Evolutionary conservation across 78 protist genomes (phyloP), one percentile per base, ranked within the genome.

Genomic region (Dictyostelium intermedium): DNA sequence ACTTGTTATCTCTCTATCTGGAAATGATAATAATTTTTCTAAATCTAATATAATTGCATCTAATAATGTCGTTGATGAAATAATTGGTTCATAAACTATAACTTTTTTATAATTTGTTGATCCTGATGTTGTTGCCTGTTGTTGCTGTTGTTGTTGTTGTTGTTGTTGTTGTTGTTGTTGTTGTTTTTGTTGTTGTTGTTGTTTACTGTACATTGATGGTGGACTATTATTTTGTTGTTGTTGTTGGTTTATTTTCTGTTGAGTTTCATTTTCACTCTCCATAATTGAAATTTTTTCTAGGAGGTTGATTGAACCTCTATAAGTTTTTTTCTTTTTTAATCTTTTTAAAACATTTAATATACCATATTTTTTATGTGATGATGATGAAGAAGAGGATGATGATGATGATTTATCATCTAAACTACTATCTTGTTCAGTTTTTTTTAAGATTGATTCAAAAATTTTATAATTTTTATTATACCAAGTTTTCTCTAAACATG

Each of bases 61-160:
- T 27, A 78, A 7, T 30, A 37, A 5, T 23, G 39, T 43, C n/a
- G 27, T 20, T 25, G 63, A 37, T 8, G 83, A 78, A 25, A 25
- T 43, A 4, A 78, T 25, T n/a, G 83, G 83, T 39, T 78, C 83
- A 70, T 70, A 70, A 27, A 70, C 37, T 14, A 70, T 70, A 27
- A 14, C 16, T 32, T 70, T 70, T 27, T 32, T 70, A 14, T 27
- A 1, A 70, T 25, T 70, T 27, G 39, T 66, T 27, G 32, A 27
- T 45, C 16, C n/a, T n/a, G n/a, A 7, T 45, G 2, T 45, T 66
- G 0, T n/a, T 66, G 25, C 1, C 3, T 23, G 14, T 27, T n/a
- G 1, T 27, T 66, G 76, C 7, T 66, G 2, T 27, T 25, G 13
- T 63, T n/a, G 1, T 66, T 27, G 39, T 30, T 6, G 39, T 27